Base-by-base conservation (phyloP, 148 eudicot species). In the Rhododendron henanense region DNA sequence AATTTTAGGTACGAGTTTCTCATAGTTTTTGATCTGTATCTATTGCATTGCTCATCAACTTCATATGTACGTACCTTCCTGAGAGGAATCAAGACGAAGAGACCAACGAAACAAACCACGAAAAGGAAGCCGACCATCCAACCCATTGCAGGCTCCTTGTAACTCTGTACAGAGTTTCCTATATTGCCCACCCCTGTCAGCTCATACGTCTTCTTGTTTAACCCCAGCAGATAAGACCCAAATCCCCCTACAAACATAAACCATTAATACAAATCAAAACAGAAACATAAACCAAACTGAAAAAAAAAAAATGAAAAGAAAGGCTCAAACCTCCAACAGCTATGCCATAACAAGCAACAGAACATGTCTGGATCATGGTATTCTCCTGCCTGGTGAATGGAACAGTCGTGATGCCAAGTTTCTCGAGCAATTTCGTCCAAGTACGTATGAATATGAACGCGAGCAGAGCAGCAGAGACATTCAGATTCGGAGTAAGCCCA, bases 371-470 rank as follows among this genome's bases (percentile, higher is more conserved):
- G 59, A 96, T 94, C 95, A 96, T 96, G 65, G 98, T 94, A 28
- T 96, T 96, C 90, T 96, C 99, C 87, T 96, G 98, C 75, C 90
- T 88, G 18, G 98, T 94, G 82, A 96, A 96, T 1, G 99, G 99
- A 82, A 71, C 85, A 0, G 94, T 87, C 16, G 87, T 81, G 53
- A 93, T 73, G 11, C 98, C 98, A 10, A 78, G 45, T 78, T 90
- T 93, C n/a, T 90, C 82, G 14, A 93, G 83, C 21, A 94, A 4
- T 84, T 92, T 93, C 2, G 89, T 90, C 96, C 96, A 94, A 2
- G 87, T 69, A 6, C 91, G 86, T 9, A 96, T 85, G 86, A 94
- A 88, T 39, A 96, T 87, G 84, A 93, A 96, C 4, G 96, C 98
- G 21, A 96, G 90, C 50, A 96, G 94, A 1, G 95, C 99, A 82